Evolutionary conservation across 768 basidiomycete species (phyloP), one percentile per base, ranked within the genome.

Genomic region (Steccherinum ochraceum): DNA sequence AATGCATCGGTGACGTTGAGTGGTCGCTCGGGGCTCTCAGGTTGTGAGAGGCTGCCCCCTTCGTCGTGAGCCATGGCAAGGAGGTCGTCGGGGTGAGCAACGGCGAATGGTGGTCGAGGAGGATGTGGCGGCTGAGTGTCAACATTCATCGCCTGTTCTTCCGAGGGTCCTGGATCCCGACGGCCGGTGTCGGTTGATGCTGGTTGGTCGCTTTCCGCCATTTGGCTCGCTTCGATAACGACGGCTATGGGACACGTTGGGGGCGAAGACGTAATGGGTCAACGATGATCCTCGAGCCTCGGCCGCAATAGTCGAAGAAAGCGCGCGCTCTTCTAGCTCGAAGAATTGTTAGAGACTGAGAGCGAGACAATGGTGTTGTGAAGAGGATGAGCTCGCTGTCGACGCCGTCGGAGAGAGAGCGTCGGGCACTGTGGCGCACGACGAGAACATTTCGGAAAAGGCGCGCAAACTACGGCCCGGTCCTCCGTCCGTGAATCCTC

Each of bases 1-100:
- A 83, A 63, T 23, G 82, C 81, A 61, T 84, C 81, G 23, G 77
- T 73, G 26, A 83, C 81, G 49, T 83, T 81, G 57, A 83, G 68
- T 46, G 72, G 79, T 40, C 81, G 65, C 20, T 72, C 72, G 0
- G 52, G 30, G 30, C 30, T 35, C 23, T 35, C 30, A 35, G 30
- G 30, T 16, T 35, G 30, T 7, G 30, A 35, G 7, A 35, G 30
- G 7, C 7, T 7, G 7, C 30, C 30, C 7, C 30, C 30, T 16
- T 35, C 30, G 30, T 35, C 30, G 7, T 7, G 16, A 16, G 7
- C 7, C 30, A 35, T 35, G 7, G 7, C 16, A 7, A 35, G 7
- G 30, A 35, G 30, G 30, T 35, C 30, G 30, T 35, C 30, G 30
- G 7, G 30, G 7, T 7, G 7, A 16, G 30, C 30, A 16, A 16